A percentile compares a stretch with the other conserved stretches of the same genome.
phyloP scores from a whole-genome alignment of 352 stramenopile species.

The Plasmopara viticola region DNA sequence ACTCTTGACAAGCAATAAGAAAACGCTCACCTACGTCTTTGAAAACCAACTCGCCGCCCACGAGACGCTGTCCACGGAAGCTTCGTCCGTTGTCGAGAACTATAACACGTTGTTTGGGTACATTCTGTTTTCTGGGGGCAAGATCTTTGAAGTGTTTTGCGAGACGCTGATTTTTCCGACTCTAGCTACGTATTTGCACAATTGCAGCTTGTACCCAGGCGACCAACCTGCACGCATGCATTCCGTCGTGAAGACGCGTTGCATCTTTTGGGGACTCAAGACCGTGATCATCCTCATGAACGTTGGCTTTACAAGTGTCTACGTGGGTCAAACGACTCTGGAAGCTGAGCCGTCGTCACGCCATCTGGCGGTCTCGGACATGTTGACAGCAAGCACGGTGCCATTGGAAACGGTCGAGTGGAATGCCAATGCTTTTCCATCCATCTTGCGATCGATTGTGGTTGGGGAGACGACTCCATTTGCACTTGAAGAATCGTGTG shows the following conservation, averaged over 20 bases:
- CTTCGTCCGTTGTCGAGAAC: constrained; percentile 28
- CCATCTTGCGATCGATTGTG: constrained; percentile 22
- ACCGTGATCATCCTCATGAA: constrained; percentile 63
- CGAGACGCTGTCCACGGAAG: constrained; percentile 20
- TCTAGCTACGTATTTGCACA: constrained; percentile 51
- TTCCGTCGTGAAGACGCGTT: constrained; percentile 33
- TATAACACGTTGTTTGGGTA: constrained; percentile 49
- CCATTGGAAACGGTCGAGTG: constrained; percentile 4
- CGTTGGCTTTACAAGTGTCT: constrained; percentile 50
- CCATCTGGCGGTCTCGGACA: constrained; percentile 8
- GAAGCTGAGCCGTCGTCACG: background rate
- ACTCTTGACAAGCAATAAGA: constrained; percentile 33
- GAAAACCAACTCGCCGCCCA: constrained; percentile 12
- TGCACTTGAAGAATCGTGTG: constrained; percentile 19
- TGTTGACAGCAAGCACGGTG: constrained; percentile 3
- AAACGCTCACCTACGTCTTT: constrained; percentile 26
- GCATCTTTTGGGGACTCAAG: constrained; percentile 57
- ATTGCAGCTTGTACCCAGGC: constrained; percentile 47
- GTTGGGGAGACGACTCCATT: constrained; percentile 20
- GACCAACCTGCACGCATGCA: constrained; percentile 46
- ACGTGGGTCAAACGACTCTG: constrained; percentile 31
- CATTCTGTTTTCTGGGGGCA: constrained; percentile 39
- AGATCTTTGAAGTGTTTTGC: constrained; percentile 52
- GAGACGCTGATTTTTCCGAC: constrained; percentile 58
- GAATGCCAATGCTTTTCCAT: background rate